Evolutionary conservation across 352 stramenopile species (phyloP), one percentile per base, ranked within the genome.

Genomic region (Sclerospora graminicola): DNA sequence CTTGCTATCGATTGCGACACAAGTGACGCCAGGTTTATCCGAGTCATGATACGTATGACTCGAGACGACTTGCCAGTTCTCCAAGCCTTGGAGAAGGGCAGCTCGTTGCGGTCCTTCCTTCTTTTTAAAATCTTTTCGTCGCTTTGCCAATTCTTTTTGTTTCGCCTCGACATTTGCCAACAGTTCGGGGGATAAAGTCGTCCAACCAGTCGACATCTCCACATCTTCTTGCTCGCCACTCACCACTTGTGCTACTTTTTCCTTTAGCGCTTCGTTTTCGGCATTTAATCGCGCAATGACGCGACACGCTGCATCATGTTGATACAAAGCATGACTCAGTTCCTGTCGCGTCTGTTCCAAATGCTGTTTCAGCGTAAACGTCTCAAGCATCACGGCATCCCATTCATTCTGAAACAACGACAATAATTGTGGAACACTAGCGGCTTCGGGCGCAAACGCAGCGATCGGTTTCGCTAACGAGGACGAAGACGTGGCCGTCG

Each of bases 301-400:
- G 48, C 92, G 79, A 40, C 95, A 94, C 7, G 92, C 92, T 5
- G 94, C 94, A 66, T 98, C 94, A 60, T 98, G 93, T 69, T 98
- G 92, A 69, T 98, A 98, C 41, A 98, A 64, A 13, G 94, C 90
- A 39, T 95, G 85, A 39, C 74, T 92, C 5, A 98, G 71, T 60
- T 98, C 94, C 44, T 90, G 72, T 2, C 90, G 82, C n/a, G 93
- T 97, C 48, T 96, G 89, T 60, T 97, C 82, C 18, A 98, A 49
- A 45, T 95, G 82, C 57, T 96, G 82, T 43, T 95, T 89, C 8
- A 96, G 84, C 45, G 94, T 83, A 57, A 97, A 97, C 10, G 92
- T 84, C 67, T 98, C 94, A 23, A 98, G 73, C 51, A 97, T 77
- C 11, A 96, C 62, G 26, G 82, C 86, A 53, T 98, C 92, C 65